A percentile compares a stretch with the other conserved stretches of the same genome.
These are phyloP conservation scores for Davidsoniella neocaledoniae DNA, from an alignment of 2,329 filamentous ascomycete species.

Conservation along the genomic window DNA sequence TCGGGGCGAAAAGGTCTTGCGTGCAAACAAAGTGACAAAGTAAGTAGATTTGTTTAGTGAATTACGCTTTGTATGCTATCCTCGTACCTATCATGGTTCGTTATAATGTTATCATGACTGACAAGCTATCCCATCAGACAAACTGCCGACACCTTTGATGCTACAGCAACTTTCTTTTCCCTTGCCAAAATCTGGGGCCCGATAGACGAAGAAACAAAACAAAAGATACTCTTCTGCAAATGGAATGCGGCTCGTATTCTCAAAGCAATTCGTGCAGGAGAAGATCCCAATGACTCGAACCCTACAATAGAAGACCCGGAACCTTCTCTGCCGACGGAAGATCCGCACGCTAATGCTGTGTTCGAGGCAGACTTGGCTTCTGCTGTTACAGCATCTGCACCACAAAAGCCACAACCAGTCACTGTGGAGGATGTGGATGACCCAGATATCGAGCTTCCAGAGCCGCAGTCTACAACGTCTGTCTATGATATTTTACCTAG, in stretches of 20 bases:
- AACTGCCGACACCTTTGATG: constrained; percentile 87
- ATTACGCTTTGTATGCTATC: not conserved
- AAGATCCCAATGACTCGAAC: constrained; percentile 84
- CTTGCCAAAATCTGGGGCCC: constrained; percentile 70
- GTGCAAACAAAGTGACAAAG: constrained; percentile 69
- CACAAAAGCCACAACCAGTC: not conserved
- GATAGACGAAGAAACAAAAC: constrained; percentile 54
- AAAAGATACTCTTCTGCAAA: constrained; percentile 93
- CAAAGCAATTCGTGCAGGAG: constrained; percentile 77
- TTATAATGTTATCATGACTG: not conserved
- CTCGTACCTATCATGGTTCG: too few relatives aligned
- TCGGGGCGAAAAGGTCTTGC: constrained; percentile 65
- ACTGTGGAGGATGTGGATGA: constrained; percentile 4
- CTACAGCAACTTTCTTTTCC: constrained; percentile 83
- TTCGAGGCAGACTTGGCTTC: constrained; percentile 16
- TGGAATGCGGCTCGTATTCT: constrained; percentile 85
- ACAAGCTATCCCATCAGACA: constrained; percentile 35
- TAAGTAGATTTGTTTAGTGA: constrained; percentile 20
- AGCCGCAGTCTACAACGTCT: not conserved
- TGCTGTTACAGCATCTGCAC: constrained; percentile 15
- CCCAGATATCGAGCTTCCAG: constrained; percentile 10
- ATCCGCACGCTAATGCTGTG: constrained; percentile 15
- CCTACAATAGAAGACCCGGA: constrained; percentile 38
- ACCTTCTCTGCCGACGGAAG: constrained; percentile 15
- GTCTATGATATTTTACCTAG: constrained; percentile 1